Base-by-base conservation (phyloP, 805 yeast species). In the Cyberlindnera meyerae region DNA sequence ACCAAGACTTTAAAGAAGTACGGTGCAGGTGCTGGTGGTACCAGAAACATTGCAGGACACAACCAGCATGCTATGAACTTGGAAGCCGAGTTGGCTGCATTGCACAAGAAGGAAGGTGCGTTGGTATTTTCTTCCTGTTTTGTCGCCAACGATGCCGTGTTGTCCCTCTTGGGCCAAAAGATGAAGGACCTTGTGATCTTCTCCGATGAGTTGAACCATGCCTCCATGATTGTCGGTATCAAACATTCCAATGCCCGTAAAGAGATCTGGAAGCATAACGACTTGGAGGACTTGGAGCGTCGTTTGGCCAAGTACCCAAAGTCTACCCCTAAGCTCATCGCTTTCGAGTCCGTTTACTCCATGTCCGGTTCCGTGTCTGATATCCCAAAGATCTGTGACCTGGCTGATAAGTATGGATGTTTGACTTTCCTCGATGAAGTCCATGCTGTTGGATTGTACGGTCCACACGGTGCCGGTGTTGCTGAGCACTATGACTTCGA, bases 1-100 rank as follows among this genome's bases (percentile, higher is more conserved):
- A 81, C 82, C 51, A 59, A 68, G 33, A 79, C 95, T 13, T 71
- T 93, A 61, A 83, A 82, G 52, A 78, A 75, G 66, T 93, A 93
- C 60, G 99, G 99, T 53, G 83, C 96, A 5, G 99, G 99, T 52
- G 96, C 99, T 8, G 99, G 99, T 57, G 99, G 99, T 51, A 93
- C 99, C 33, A 76, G 99, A 57, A 93, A 93, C 66, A 93, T 93
- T 60, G 98, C 99, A 2, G 99, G 99, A 44, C 98, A 93, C 62
- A 93, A 93, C 62, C 62, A 67, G 41, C 90, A 83, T 52, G 95
- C 97, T n/a, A 77, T 93, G 55, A 72, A 71, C 48, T 73, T 93
- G 55, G 99, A 93, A 63, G 67, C 82, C 16, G 89, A 86, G 53
- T 57, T 87, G 33, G 97, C 98, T 15, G 79, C 87, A 28, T 73